These are phyloP conservation scores for Pseudogymnoascus sp. DNA, from an alignment of 2,329 filamentous ascomycete species.

Conservation along the genomic window DNA sequence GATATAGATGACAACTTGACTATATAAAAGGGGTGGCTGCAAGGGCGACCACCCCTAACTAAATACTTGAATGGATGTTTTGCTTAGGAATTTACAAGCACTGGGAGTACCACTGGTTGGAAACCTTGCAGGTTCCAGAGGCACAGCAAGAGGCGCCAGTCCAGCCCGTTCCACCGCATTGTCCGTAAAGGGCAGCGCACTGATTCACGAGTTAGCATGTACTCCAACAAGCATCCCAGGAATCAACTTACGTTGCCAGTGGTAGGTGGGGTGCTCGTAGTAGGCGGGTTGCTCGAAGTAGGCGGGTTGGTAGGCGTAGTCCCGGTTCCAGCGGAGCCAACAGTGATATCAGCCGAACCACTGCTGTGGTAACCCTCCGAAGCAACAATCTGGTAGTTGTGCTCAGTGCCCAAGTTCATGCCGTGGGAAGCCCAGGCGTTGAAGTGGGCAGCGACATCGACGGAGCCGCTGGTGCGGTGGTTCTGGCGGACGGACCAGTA, in stretches of 20 bases:
- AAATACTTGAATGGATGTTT: not conserved
- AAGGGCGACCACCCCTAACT: not conserved
- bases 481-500: constrained; percentile 43
- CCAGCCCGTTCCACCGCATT: not conserved
- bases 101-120: not conserved
- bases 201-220: not conserved
- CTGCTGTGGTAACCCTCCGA: constrained; percentile 46
- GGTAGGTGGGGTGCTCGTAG: not conserved
- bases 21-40: not conserved
- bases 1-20: not conserved
- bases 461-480: constrained; percentile 43
- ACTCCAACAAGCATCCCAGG: not conserved
- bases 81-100: not conserved
- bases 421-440: constrained; percentile 44
- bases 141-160: not conserved
- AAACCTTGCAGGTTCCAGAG: not conserved
- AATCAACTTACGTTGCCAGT: not conserved
- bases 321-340: not conserved
- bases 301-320: not conserved
- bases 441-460: constrained; percentile 44
- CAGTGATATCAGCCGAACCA: constrained; percentile 39
- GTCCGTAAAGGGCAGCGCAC: not conserved
- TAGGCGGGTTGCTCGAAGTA: not conserved
- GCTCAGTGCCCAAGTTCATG: constrained; percentile 37
- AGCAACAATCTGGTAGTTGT: constrained; percentile 48